A percentile compares a stretch with the other conserved stretches of the same genome.
phyloP scores from a whole-genome alignment of 441 rosid genomes.

The Populus hybrid region DNA sequence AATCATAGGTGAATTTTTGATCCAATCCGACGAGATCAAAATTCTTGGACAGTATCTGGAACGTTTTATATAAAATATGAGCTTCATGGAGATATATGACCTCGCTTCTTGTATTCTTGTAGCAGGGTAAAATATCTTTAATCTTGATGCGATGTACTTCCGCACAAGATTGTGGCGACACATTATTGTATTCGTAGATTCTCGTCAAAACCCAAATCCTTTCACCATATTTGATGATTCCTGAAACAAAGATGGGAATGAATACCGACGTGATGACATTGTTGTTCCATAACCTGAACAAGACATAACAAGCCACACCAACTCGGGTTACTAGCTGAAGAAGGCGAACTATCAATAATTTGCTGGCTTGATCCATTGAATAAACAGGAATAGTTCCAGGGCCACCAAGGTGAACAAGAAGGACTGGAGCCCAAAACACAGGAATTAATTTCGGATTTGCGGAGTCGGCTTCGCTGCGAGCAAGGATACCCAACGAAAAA shows the following conservation, averaged over 20 bases:
- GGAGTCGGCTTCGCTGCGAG: background rate
- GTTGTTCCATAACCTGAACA: background rate
- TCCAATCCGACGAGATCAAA: too few relatives aligned
- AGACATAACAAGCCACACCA: background rate
- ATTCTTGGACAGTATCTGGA: too few relatives aligned
- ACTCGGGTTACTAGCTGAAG: too few relatives aligned
- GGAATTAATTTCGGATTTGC: background rate
- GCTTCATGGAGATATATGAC: too few relatives aligned
- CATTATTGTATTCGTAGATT: background rate
- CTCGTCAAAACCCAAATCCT: background rate
- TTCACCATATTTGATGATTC: constrained; percentile 17
- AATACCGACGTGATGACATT: background rate
- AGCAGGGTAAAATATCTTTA: background rate
- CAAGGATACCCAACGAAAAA: too few relatives aligned
- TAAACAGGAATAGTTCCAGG: constrained; percentile 4
- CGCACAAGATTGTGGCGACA: background rate
- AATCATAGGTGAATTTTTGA: too few relatives aligned
- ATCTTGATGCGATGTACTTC: too few relatives aligned
- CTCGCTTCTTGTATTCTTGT: too few relatives aligned
- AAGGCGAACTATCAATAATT: too few relatives aligned
- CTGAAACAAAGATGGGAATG: constrained; percentile 9
- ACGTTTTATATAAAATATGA: too few relatives aligned
- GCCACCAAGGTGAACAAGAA: constrained; percentile 22
- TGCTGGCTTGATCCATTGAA: too few relatives aligned
- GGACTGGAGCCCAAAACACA: constrained; percentile 16